These are phyloP conservation scores for Tuber brumale DNA, from an alignment of 495 filamentous ascomycete species.

Conservation along the genomic window DNA sequence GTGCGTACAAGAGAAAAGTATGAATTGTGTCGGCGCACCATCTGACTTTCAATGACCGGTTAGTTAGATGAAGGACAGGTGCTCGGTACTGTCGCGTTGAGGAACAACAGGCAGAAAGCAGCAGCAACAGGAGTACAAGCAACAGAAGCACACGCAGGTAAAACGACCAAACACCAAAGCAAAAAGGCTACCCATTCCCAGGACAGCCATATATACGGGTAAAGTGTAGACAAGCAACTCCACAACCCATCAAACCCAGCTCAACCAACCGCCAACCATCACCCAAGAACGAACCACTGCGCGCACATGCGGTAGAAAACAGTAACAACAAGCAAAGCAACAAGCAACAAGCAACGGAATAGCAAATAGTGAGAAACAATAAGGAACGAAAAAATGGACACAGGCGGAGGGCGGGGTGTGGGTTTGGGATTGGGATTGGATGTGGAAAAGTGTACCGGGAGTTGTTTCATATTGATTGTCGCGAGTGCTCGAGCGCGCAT, in stretches of 20 bases:
- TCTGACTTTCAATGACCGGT: conserved; percentile 29
- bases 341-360: conserved; percentile 24
- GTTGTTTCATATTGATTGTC: conserved; percentile 41
- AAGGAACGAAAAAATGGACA: conserved; percentile 31
- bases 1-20: conserved; percentile 23
- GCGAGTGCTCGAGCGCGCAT: conserved; percentile 36
- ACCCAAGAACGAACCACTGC: background rate
- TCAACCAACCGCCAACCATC: background rate
- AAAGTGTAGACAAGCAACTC: conserved; percentile 24
- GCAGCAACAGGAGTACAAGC: conserved; percentile 19
- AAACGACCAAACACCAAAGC: conserved; percentile 38
- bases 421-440: conserved; percentile 36
- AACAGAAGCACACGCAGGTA: conserved; percentile 32
- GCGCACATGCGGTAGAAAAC: background rate
- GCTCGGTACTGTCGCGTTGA: conserved; percentile 30
- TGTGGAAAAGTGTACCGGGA: conserved; percentile 39
- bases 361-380: conserved; percentile 18
- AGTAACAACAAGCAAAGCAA: conserved; percentile 17
- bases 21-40: conserved; percentile 17
- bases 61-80: conserved; percentile 22
- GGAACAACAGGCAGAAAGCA: conserved; percentile 9
- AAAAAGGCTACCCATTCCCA: conserved; percentile 36
- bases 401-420: conserved; percentile 34
- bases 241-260: background rate
- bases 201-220: conserved; percentile 34